Base-by-base conservation (phyloP, 495 filamentous ascomycete genomes). In the Aspergillus sclerotioniger region DNA sequence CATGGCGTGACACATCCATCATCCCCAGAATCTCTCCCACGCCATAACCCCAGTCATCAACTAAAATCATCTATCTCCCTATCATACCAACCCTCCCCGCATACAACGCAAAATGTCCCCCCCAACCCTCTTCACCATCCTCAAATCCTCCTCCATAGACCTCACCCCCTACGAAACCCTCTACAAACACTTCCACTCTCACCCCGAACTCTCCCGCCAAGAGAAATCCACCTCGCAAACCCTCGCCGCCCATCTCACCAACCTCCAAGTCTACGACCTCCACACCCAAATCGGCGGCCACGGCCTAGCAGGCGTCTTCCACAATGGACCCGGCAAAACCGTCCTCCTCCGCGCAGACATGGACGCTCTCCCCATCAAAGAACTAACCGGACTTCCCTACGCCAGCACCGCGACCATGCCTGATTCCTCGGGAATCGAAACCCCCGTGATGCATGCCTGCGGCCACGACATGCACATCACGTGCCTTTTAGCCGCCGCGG, bases 391-490 rank as follows among this genome's bases (percentile, higher is more conserved):
- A 0, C 70, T 82, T 0, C 68, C 71, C n/a, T 83, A 82, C 57
- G 72, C 78, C 2, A 81, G 78, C 56, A 66, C 67, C 2, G 62
- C 67, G 12, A 76, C 59, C 0, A 79, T 77, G 74, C 51, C 50
- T 8, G 77, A 81, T 51, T 5, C 25, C 63, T 69, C 8, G 73
- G 75, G 73, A 0, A 45, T 66, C 10, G 70, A 74, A 35, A 79
- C 79, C 46, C 78, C 79, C 0, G 78, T 81, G 4, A 82, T 82
- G 80, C 80, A 82, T 57, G 80, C 80, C 13, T 82, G 81, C 51
- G 81, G 80, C 2, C 81, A 84, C 62, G 81, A 84, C 44, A 80
- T 83, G 75, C 81, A 84, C 35, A 72, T 84, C 3, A 82, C 81
- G 0, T 80, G 74, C 60, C 72, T 83, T 0, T 70, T 83, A 3